Percentiles rank a stretch among this genome's conserved stretches.
These are phyloP conservation scores for Dacryopinax primogenitus DNA, from an alignment of 768 basidiomycete species.

Conservation along the genomic window DNA sequence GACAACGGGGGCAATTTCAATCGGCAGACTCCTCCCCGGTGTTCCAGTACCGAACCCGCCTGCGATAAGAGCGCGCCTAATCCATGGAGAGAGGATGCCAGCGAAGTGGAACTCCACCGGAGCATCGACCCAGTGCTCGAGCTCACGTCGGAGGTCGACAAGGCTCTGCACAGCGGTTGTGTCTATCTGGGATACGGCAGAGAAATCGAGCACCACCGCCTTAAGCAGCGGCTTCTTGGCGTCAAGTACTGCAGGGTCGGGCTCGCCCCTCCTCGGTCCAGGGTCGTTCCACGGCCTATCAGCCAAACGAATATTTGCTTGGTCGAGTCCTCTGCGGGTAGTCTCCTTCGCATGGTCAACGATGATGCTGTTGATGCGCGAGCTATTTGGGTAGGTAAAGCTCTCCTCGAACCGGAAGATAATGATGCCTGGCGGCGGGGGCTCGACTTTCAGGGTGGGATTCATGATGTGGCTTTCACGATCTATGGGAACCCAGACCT, in stretches of 20 bases:
- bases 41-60: constrained; percentile 80
- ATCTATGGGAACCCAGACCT: constrained; percentile 71
- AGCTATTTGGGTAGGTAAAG: constrained; percentile 72
- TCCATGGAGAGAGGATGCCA: constrained; percentile 84
- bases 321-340: constrained; percentile 64
- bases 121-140: constrained; percentile 77
- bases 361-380: constrained; percentile 52
- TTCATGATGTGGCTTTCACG: constrained; percentile 42
- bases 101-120: constrained; percentile 92
- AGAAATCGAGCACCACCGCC: constrained; percentile 86
- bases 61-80: constrained; percentile 72
- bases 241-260: constrained; percentile 30
- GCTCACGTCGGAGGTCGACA: constrained; percentile 71
- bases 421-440: constrained; percentile 75
- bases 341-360: constrained; percentile 69
- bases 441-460: constrained; percentile 52
- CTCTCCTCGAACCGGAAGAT: constrained; percentile 89
- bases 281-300: constrained; percentile 78
- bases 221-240: constrained; percentile 51
- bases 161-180: constrained; percentile 84
- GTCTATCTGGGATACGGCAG: constrained; percentile 77
- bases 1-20: constrained; percentile 69
- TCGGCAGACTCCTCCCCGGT: constrained; percentile 30
- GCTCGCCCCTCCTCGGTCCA: constrained; percentile 10
- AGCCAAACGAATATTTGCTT: constrained; percentile 44